Conservation (phyloP, 176 grass and related monocot genomes). For the Oryza punctata region DNA sequence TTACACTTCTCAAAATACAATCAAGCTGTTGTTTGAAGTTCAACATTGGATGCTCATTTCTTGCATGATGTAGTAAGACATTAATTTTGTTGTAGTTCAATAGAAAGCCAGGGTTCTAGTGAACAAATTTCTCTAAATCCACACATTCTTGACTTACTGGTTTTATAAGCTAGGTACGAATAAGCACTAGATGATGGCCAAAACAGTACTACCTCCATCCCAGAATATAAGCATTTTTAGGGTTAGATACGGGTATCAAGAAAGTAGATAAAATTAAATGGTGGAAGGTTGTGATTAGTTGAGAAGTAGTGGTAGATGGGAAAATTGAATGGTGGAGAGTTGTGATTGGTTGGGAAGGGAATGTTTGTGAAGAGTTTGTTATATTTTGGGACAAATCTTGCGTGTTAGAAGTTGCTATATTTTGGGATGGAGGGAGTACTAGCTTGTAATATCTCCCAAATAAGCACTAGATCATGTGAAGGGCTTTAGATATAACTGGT, state of each 20-base stretch:
- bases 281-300: no score
- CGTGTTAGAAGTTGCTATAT: no score
- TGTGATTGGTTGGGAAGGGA: no score
- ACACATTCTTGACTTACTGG: background rate
- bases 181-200: background rate
- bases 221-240: no score
- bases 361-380: no score
- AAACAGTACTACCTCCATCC: background rate
- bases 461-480: background rate
- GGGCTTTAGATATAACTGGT: background rate
- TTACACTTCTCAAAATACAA: background rate
- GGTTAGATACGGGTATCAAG: no score
- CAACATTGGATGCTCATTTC: background rate
- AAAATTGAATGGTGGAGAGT: no score
- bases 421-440: no score
- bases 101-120: background rate
- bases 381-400: no score
- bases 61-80: background rate
- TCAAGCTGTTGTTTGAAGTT: background rate
- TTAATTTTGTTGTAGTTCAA: background rate
- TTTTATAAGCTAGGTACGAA: no score
- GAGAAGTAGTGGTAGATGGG: no score
- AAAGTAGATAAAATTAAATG: no score
- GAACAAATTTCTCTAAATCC: background rate
- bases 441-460: background rate